Percentiles rank a stretch among this genome's conserved stretches.
These are phyloP conservation scores for Chalciporus chontae DNA, from an alignment of 768 basidiomycete genomes.

Conservation along the genomic window DNA sequence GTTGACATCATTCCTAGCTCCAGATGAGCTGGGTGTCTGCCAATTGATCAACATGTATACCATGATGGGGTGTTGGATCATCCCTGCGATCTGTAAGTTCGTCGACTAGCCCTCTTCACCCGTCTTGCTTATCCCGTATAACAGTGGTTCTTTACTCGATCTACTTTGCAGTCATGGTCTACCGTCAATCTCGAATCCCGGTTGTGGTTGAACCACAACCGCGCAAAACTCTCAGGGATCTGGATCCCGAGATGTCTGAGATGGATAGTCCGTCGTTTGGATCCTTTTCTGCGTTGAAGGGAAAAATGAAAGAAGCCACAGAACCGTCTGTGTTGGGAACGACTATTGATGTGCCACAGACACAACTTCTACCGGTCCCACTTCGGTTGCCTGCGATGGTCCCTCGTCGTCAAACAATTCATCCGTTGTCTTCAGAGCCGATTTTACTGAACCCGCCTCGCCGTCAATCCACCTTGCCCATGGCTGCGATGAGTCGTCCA, in stretches of 20 bases:
- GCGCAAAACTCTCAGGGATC: neutral
- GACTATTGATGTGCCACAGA: neutral
- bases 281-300: conserved; percentile 4
- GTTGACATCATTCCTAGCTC: conserved; percentile 24
- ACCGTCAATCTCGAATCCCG: conserved; percentile 31
- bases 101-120: neutral
- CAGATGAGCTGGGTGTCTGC: conserved; percentile 44
- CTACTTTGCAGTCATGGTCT: conserved; percentile 39
- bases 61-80: conserved; percentile 49
- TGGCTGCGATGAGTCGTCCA: neutral
- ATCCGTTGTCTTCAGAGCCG: neutral
- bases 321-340: neutral
- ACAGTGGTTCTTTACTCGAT: conserved; percentile 42
- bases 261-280: neutral
- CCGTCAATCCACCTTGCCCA: conserved; percentile 1
- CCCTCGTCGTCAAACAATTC: conserved; percentile 6
- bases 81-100: conserved; percentile 48
- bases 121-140: neutral
- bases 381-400: conserved; percentile 9
- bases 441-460: neutral
- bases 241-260: conserved; percentile 21
- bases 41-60: conserved; percentile 46
- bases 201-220: conserved; percentile 14
- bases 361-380: neutral
- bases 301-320: conserved; percentile 1